These are phyloP conservation scores for Combretum micranthum DNA, from an alignment of 345 rosid species.

Conservation along the genomic window DNA sequence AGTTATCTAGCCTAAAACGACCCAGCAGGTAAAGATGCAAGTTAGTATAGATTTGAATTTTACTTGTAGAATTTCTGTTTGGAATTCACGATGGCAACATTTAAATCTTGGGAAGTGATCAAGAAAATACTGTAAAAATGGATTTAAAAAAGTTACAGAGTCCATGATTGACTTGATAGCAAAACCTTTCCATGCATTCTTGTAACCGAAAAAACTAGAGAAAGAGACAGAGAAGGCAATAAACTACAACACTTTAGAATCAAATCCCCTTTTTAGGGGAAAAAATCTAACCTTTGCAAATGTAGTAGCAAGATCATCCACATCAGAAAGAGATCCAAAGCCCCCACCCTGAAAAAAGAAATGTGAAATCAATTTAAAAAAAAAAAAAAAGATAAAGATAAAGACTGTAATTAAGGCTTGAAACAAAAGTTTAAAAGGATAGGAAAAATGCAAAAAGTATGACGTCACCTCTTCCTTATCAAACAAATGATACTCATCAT, in stretches of 20 bases:
- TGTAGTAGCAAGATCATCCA: conserved; percentile 88
- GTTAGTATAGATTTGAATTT: no score
- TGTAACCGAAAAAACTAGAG: not conserved
- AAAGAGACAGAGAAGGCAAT: not conserved
- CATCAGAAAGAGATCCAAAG: conserved; percentile 69
- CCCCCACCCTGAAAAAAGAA: conserved; percentile 40
- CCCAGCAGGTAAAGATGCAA: no score
- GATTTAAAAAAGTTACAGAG: no score
- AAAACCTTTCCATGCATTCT: no score
- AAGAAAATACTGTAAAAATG: no score
- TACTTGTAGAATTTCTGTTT: no score
- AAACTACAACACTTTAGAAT: not conserved
- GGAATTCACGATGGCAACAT: no score
- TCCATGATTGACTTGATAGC: no score
- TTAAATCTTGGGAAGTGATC: no score
- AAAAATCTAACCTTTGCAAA: conserved; percentile 70
- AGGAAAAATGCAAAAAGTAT: not conserved
- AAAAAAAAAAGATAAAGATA: conserved; percentile 1
- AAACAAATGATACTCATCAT: conserved; percentile 81
- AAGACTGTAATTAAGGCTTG: not conserved
- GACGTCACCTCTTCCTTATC: conserved; percentile 56
- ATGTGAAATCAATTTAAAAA: not conserved
- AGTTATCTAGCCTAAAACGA: no score
- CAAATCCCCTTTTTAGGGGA: not conserved
- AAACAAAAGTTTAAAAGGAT: not conserved